phyloP scores from a whole-genome alignment of 2,329 filamentous ascomycete genomes.

The Fusarium bactridioides region DNA sequence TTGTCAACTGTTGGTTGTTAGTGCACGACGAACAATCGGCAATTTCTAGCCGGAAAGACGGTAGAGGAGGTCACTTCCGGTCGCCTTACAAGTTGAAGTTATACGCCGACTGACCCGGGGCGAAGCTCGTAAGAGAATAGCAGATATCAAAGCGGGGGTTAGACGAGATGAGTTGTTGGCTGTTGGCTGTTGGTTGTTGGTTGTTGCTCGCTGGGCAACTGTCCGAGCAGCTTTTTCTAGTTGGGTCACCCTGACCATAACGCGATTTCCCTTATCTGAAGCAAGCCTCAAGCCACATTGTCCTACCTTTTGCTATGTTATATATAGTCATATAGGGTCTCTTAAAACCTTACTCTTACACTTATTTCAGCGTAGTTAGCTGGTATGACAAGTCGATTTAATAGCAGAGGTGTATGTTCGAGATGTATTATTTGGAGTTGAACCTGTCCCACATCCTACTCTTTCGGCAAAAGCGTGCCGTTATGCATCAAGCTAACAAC shows the following conservation, averaged over 20 bases:
- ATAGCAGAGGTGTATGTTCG: no score
- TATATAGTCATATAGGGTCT: accelerated
- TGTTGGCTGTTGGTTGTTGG: neutral
- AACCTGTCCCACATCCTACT: neutral
- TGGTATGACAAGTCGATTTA: neutral
- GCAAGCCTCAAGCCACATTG: neutral
- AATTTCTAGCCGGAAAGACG: neutral
- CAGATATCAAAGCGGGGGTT: neutral
- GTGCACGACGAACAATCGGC: neutral
- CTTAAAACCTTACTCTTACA: no score
- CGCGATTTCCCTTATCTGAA: neutral
- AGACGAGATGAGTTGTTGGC: neutral
- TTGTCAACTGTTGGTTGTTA: neutral
- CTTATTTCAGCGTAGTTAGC: neutral
- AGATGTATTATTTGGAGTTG: neutral
- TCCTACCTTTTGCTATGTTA: neutral
- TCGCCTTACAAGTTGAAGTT: neutral
- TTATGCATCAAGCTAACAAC: neutral
- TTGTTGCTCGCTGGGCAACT: neutral
- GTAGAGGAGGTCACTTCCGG: neutral
- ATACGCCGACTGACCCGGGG: neutral
- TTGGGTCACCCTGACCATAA: neutral
- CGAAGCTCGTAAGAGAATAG: neutral
- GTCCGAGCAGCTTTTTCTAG: neutral
- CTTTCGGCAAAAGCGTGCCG: neutral